Evolutionary conservation across 306 rosid species (phyloP).

Genomic region (Benincasa hispida): DNA sequence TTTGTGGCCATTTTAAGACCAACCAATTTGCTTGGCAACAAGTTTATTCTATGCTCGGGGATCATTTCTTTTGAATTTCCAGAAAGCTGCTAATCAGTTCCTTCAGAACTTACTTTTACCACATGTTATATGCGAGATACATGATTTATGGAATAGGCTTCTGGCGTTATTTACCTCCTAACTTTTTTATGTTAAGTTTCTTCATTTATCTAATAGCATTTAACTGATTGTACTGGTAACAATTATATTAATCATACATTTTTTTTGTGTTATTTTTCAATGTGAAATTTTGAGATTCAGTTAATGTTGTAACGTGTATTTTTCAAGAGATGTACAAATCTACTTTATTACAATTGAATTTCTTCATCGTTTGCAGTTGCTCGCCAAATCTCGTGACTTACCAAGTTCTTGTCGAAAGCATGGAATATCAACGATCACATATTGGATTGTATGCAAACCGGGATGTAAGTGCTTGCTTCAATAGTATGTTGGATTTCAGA

Average conservation of each 20-base stretch:
- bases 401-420: constrained; percentile 96
- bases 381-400: constrained; percentile 68
- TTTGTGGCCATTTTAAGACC: background rate
- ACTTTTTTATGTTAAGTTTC: background rate
- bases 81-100: background rate
- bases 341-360: constrained; percentile 21
- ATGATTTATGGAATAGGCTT: background rate
- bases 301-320: background rate
- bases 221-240: background rate
- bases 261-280: background rate
- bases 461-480: constrained; percentile 45
- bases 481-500: background rate
- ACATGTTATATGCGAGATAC: background rate
- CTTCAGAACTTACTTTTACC: background rate
- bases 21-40: background rate
- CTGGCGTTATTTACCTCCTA: background rate
- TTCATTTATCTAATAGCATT: background rate
- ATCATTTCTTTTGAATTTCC: background rate
- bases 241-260: background rate
- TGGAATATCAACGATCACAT: constrained; percentile 70
- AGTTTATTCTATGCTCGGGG: background rate
- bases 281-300: background rate
- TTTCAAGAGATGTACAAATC: background rate
- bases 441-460: constrained; percentile 82
- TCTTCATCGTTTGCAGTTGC: constrained; percentile 50